Conservation (phyloP, 2,329 filamentous ascomycete genomes). For the Magnaporthiopsis incrustans region DNA sequence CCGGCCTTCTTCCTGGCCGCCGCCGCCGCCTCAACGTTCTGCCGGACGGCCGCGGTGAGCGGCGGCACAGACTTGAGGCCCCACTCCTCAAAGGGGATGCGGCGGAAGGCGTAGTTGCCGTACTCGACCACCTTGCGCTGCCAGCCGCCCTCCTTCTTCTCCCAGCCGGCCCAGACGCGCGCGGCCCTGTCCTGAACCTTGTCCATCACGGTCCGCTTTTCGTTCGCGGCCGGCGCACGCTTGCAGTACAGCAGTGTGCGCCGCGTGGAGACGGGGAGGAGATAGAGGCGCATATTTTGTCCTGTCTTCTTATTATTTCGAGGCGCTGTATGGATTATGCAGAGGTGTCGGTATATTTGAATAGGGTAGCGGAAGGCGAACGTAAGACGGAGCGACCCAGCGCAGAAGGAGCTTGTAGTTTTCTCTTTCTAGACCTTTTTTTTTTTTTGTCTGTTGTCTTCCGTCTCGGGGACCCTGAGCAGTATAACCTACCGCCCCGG, state of each 20-base stretch:
- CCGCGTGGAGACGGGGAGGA: constrained; percentile 86
- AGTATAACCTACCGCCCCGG: not conserved
- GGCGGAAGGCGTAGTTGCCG: constrained; percentile 76
- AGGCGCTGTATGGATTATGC: not conserved
- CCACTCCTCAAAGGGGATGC: constrained; percentile 97
- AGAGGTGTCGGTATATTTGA: not conserved
- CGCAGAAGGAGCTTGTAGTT: not conserved
- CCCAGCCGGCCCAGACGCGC: constrained; percentile 77
- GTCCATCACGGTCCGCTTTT: constrained; percentile 54
- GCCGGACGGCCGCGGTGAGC: constrained; percentile 53
- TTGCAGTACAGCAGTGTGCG: constrained; percentile 91
- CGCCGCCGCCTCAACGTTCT: constrained; percentile 44
- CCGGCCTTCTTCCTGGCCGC: not conserved
- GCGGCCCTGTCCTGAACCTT: constrained; percentile 63
- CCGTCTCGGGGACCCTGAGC: not conserved
- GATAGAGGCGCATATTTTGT: constrained; percentile 73
- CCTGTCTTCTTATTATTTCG: not conserved
- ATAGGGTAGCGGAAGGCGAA: not conserved
- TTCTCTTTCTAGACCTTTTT: not conserved
- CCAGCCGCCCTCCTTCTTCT: constrained; percentile 77
- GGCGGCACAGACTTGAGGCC: constrained; percentile 90
- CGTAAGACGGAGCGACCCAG: not conserved
- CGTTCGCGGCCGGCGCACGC: constrained; percentile 48
- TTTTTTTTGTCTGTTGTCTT: not conserved
- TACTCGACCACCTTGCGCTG: constrained; percentile 79